phyloP scores from a whole-genome alignment of 2,329 filamentous ascomycete genomes.

The Hypoxylon sp. region DNA sequence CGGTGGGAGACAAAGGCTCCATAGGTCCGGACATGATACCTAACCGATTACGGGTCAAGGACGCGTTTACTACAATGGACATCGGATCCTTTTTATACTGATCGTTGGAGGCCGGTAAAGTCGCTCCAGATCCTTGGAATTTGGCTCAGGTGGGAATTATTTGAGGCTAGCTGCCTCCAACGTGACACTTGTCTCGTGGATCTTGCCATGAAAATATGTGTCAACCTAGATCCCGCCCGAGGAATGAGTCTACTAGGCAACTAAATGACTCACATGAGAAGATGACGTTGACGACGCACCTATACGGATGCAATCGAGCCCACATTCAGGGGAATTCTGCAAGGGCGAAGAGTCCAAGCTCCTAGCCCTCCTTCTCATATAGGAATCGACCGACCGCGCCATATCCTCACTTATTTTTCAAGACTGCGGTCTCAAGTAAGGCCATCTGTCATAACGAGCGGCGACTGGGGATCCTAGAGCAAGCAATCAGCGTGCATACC shows the following conservation, averaged over 20 bases:
- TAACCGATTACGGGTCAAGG: constrained; percentile 26
- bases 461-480: background rate
- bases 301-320: constrained; percentile 4
- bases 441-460: constrained; percentile 6
- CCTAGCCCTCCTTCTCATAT: constrained; percentile 5
- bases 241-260: constrained; percentile 29
- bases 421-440: constrained; percentile 4
- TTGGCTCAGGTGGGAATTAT: constrained; percentile 10
- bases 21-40: constrained; percentile 7
- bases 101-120: constrained; percentile 20
- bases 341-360: constrained; percentile 5
- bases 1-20: constrained; percentile 30
- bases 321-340: constrained; percentile 4
- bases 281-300: constrained; percentile 14
- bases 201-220: constrained; percentile 23
- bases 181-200: constrained; percentile 31
- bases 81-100: constrained; percentile 28
- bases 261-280: constrained; percentile 40
- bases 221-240: constrained; percentile 29
- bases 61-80: background rate
- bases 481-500: background rate
- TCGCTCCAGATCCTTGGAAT: constrained; percentile 10
- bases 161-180: constrained; percentile 15
- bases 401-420: constrained; percentile 7
- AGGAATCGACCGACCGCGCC: constrained; percentile 15